Conservation (phyloP, 2,329 filamentous ascomycete genomes). For the Penicillium sp. region DNA sequence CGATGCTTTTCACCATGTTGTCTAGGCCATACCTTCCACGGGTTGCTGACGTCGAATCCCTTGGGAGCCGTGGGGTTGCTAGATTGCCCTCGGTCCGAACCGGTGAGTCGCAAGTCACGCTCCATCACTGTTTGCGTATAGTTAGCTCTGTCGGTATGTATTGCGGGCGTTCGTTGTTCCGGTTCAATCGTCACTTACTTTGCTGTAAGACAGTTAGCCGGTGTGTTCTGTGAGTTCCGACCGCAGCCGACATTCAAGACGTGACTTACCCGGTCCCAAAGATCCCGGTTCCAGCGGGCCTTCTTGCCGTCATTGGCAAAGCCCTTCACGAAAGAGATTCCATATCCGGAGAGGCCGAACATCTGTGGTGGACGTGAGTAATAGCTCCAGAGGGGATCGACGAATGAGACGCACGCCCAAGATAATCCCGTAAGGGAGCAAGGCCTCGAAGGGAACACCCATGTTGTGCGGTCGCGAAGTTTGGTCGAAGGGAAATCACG, state of each 20-base stretch:
- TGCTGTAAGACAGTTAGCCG: slow-evolving; percentile 50
- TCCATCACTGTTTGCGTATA: slow-evolving; percentile 60
- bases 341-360: slow-evolving; percentile 60
- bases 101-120: slow-evolving; percentile 62
- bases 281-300: slow-evolving; percentile 58
- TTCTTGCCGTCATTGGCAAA: slow-evolving; percentile 64
- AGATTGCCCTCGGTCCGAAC: slow-evolving; percentile 60
- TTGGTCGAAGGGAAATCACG: neutral
- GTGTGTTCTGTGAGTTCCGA: slow-evolving; percentile 14
- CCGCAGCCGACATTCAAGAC: slow-evolving; percentile 10
- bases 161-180: neutral
- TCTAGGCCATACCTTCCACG: slow-evolving; percentile 57
- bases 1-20: neutral
- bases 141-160: slow-evolving; percentile 11
- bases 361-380: slow-evolving; percentile 47
- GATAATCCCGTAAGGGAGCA: slow-evolving; percentile 64
- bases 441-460: slow-evolving; percentile 66
- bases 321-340: slow-evolving; percentile 57
- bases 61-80: slow-evolving; percentile 58
- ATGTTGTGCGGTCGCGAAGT: slow-evolving; percentile 38
- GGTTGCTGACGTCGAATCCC: slow-evolving; percentile 66
- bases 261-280: slow-evolving; percentile 62
- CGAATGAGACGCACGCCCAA: slow-evolving; percentile 51
- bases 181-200: slow-evolving; percentile 45
- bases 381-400: slow-evolving; percentile 14